Evolutionary conservation across 176 grass and related monocot species (phyloP).

Genomic region (Olyra latifolia): DNA sequence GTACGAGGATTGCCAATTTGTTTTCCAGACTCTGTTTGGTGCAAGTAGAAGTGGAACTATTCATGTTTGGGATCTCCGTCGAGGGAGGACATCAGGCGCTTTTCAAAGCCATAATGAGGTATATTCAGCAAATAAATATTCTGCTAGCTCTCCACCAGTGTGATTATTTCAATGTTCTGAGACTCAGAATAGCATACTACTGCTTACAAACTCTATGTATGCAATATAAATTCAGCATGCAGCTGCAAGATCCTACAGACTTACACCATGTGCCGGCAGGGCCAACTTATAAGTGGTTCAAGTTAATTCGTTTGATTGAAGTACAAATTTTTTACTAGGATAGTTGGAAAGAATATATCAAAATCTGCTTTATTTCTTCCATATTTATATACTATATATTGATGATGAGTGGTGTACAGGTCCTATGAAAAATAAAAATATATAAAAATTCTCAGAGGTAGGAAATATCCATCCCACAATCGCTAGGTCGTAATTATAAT

Average conservation of each 20-base stretch:
- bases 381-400: constrained; percentile 12
- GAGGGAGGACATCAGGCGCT: constrained; percentile 84
- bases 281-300: neutral
- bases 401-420: neutral
- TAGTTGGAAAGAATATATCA: neutral
- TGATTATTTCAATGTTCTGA: neutral
- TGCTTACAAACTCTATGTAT: constrained; percentile 18
- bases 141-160: neutral
- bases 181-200: constrained; percentile 8
- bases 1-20: neutral
- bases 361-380: constrained; percentile 13
- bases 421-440: neutral
- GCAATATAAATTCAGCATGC: neutral
- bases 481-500: neutral
- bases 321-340: neutral
- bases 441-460: neutral
- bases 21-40: constrained; percentile 74
- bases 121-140: constrained; percentile 1
- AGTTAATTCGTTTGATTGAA: neutral
- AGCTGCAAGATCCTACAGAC: neutral
- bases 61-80: constrained; percentile 86
- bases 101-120: constrained; percentile 92
- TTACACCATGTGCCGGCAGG: neutral
- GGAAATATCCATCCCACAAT: neutral
- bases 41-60: constrained; percentile 72